These are phyloP conservation scores for Fusarium sarcochroum DNA, from an alignment of 2,329 filamentous ascomycete genomes.

Conservation along the genomic window DNA sequence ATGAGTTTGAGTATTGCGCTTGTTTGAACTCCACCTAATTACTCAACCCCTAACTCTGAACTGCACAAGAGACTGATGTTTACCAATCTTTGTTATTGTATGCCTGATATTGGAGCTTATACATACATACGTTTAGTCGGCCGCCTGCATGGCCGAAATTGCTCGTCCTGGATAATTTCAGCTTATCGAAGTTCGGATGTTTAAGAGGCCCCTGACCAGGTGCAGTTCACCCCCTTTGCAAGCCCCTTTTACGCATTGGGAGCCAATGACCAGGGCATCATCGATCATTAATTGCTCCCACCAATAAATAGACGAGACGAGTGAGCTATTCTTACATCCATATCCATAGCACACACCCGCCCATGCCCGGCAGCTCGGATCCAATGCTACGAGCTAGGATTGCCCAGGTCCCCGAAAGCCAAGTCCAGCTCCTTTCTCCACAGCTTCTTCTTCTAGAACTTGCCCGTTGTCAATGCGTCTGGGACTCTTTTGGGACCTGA, in stretches of 20 bases:
- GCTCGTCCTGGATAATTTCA: slow-evolving; percentile 43
- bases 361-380: slow-evolving; percentile 44
- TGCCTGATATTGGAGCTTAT: slow-evolving; percentile 21
- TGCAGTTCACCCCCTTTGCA: slow-evolving; percentile 25
- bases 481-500: slow-evolving; percentile 6
- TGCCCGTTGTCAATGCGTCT: slow-evolving; percentile 32
- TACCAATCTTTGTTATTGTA: background rate
- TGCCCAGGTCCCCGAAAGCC: slow-evolving; percentile 38
- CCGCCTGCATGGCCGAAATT: slow-evolving; percentile 44
- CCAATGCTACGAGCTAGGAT: slow-evolving; percentile 32
- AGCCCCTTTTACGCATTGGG: slow-evolving; percentile 26
- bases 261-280: slow-evolving; percentile 31
- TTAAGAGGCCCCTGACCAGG: slow-evolving; percentile 21
- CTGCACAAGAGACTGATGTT: background rate
- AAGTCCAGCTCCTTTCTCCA: slow-evolving; percentile 38
- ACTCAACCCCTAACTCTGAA: too few relatives aligned
- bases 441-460: slow-evolving; percentile 42
- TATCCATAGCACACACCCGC: slow-evolving; percentile 25
- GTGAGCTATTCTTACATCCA: slow-evolving; percentile 34
- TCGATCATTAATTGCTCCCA: slow-evolving; percentile 33
- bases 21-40: background rate
- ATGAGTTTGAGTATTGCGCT: background rate
- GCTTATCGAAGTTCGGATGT: slow-evolving; percentile 32
- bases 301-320: slow-evolving; percentile 41
- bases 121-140: slow-evolving; percentile 11